These are phyloP conservation scores for Streptanthus diversifolius DNA, from an alignment of 345 rosid species.

Conservation along the genomic window DNA sequence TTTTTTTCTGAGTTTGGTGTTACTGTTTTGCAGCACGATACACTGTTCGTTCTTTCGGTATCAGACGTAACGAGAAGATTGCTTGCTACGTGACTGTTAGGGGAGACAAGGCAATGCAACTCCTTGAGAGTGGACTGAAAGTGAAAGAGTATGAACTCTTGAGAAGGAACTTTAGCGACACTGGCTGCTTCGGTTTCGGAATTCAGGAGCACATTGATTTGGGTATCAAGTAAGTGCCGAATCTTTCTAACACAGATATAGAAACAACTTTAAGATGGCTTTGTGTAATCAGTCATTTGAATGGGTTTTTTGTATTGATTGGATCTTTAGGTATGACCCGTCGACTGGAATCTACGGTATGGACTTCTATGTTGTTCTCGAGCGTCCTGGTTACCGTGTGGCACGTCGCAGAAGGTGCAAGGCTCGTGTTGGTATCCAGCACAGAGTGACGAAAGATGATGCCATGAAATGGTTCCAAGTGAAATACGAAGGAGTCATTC, in stretches of 20 bases:
- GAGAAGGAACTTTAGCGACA: slow-evolving; percentile 92
- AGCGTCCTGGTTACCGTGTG: slow-evolving; percentile 58
- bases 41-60: slow-evolving; percentile 93
- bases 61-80: slow-evolving; percentile 94
- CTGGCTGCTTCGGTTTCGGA: slow-evolving; percentile 97
- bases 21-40: slow-evolving; percentile 63
- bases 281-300: neutral
- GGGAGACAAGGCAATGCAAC: slow-evolving; percentile 97
- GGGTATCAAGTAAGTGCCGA: slow-evolving; percentile 70
- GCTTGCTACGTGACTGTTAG: slow-evolving; percentile 95
- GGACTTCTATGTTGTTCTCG: slow-evolving; percentile 58
- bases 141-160: slow-evolving; percentile 91
- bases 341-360: slow-evolving; percentile 58
- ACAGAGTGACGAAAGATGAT: slow-evolving; percentile 54
- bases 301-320: neutral
- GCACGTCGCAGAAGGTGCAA: slow-evolving; percentile 57
- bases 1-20: neutral
- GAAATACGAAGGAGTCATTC: slow-evolving; percentile 61
- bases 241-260: neutral
- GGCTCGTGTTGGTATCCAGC: slow-evolving; percentile 57
- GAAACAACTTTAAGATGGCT: neutral
- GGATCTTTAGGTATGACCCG: slow-evolving; percentile 45
- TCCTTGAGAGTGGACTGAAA: slow-evolving; percentile 84
- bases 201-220: slow-evolving; percentile 97
- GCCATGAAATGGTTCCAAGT: slow-evolving; percentile 68